Evolutionary conservation across 306 rosid genomes (phyloP), one percentile per base, ranked within the genome.

Genomic region (Canavalia ensiformis): DNA sequence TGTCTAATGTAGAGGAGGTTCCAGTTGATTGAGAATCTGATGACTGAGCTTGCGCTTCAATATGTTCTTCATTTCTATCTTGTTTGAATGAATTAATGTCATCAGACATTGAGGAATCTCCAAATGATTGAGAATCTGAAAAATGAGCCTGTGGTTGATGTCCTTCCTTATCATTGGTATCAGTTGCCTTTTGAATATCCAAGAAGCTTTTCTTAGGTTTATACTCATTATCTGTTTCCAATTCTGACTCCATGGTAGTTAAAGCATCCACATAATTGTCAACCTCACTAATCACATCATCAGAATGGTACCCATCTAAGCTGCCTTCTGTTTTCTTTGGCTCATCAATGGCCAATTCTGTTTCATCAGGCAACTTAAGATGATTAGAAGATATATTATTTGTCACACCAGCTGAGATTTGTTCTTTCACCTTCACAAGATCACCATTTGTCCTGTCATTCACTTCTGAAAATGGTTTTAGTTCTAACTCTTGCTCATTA

Each of bases 181-280:
- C 83, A 47, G 82, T 78, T 68, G 68, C 78, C 72, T 60, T 88
- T 50, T 46, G 84, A 72, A 78, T 76, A 74, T 83, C 84, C 86
- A 82, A 78, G 72, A 87, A 59, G 82, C n/a, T 57, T 12, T 69
- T 86, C 86, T 67, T 88, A 63, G 85, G 83, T 88, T 90, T 88
- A 79, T n/a, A 65, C 75, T 92, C 97, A 50, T 86, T 91, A 74
- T 96, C 98, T 39, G 89, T 85, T 77, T 96, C 99, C 82, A 88
- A 42, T 88, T 96, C 99, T 28, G 95, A 96, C 66, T 94, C 98
- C 88, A 94, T 85, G 56, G 90, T 92, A 72, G 92, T 84, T 75
- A 96, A 89, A 77, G 99, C 99, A 84, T 96, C 99, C 94, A 88
- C 47, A 74, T 88, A 96, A 84, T 89, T 92, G 88, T 96, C 99